Evolutionary conservation across 257 asterid species (phyloP), one percentile per base, ranked within the genome.

Genomic region (Cynanchum wilfordii): DNA sequence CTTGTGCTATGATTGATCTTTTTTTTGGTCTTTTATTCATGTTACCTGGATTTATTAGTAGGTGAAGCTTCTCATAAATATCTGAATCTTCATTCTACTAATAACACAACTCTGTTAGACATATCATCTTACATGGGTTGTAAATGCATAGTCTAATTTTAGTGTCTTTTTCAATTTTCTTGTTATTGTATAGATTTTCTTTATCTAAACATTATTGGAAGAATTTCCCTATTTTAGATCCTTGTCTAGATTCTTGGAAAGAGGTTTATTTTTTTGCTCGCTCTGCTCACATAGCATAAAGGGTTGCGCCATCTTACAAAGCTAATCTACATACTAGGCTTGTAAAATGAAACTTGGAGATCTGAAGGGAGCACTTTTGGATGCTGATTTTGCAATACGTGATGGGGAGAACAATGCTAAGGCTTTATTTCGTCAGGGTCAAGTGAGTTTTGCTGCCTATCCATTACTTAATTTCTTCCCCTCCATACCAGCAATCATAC

Each of bases 341-440:
- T 94, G 96, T 78, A 94, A 94, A 83, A 81, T 94, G 73, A 94
- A 88, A 84, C 76, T 91, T 20, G 99, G 98, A 81, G 99, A 94
- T 77, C 63, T 84, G 77, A 83, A 80, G 80, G 99, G 99, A 63
- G 99, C 99, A 58, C 98, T 91, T 73, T 78, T 85, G 78, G 99
- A 95, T 77, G 79, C 98, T 59, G 99, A 95, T 63, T 91, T 95
- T 80, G 99, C 98, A 16, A 84, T 95, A 87, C 95, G 98, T 68
- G 99, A 95, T 57, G 97, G 89, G 76, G 99, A 88, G 73, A 83
- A 90, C 82, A 95, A 92, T 80, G 98, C 98, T 1, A 95, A 95
- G 86, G 99, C 98, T 73, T 85, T 91, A 81, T 95, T 87, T 82
- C 95, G 99, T 69, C 98, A 90, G 85, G 99, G 99, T 72, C 99